Evolutionary conservation across 2,329 filamentous ascomycete species (phyloP), one percentile per base, ranked within the genome.

Genomic region (Diaporthe vexans): DNA sequence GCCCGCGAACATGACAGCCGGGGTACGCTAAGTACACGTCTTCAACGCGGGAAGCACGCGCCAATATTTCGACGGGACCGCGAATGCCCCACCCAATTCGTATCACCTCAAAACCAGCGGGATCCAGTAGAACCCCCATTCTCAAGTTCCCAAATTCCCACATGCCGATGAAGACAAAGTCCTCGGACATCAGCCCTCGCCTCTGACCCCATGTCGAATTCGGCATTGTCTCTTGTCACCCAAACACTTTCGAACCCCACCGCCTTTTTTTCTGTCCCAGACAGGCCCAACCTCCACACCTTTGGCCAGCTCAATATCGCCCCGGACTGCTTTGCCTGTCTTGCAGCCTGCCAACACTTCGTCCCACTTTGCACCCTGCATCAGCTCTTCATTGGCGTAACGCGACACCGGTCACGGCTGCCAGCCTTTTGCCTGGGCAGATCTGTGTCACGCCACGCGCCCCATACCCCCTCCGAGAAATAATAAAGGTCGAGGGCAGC

Each of bases 231-330:
- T 52, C 40, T 48, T 59, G 73, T 61, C 52, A 52, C 29, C 56
- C 33, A 63, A 63, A 63, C 56, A 52, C 37, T 11, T 15, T 37
- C 21, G 26, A 52, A 15, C 43, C n/a, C 56, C 33, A 37, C 57
- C 69, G 54, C 56, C 52, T 40, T 37, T 61, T 59, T 59, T 26
- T 33, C 35, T 48, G 15, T 63, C 21, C 46, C 46, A 48, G 17
- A 48, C 19, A 48, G 46, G 46, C 61, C 61, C 54, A 73, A 73
- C 75, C 76, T 77, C 76, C 76, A 77, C 77, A 76, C 74, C 24
- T 26, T 52, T 29, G 29, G 51, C 59, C 54, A 48, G 46, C 43
- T 73, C 63, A 29, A 46, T 46, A 51, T 48, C 63, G 29, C 29
- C 67, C 37, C 37, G 37, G 11, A 48, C 54, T 70, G 48, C 51